Percentiles rank a stretch among this genome's conserved stretches.
phyloP scores from a whole-genome alignment of 495 filamentous ascomycete species.

The Penicillium atrosanguineum region DNA sequence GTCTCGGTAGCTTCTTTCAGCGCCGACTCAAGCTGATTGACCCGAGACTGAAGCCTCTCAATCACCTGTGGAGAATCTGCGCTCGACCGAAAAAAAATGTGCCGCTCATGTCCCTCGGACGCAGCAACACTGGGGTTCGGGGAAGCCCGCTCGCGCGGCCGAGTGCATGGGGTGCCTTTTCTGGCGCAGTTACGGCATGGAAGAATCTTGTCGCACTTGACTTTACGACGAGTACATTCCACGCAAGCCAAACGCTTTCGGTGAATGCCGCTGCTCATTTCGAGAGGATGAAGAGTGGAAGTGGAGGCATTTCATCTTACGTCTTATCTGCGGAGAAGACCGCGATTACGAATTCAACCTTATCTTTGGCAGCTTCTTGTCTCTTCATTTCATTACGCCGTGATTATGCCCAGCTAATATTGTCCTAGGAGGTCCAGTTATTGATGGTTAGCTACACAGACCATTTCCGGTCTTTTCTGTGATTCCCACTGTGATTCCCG shows the following conservation, averaged over 20 bases:
- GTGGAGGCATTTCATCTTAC: not conserved
- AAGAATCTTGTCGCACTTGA: constrained; percentile 29
- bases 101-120: not conserved
- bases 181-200: constrained; percentile 28
- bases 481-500: too few species aligned
- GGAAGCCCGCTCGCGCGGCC: constrained; percentile 16
- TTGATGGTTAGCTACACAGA: too few species aligned
- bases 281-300: not conserved
- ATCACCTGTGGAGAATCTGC: constrained; percentile 5
- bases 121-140: constrained; percentile 10
- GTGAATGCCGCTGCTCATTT: constrained; percentile 15
- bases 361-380: not conserved
- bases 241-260: constrained; percentile 27
- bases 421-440: too few species aligned
- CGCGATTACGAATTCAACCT: constrained; percentile 6
- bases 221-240: constrained; percentile 28
- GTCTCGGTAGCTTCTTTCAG: constrained; percentile 13
- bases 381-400: not conserved
- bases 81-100: constrained; percentile 2
- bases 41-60: constrained; percentile 19
- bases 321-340: constrained; percentile 12
- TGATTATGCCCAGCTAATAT: too few species aligned
- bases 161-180: constrained; percentile 15
- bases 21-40: constrained; percentile 17
- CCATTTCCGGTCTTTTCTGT: too few species aligned